Percentiles rank a stretch among this genome's conserved stretches.
Evolutionary conservation across 495 filamentous ascomycete genomes (phyloP).

Genomic region (Neurospora cerealis): DNA sequence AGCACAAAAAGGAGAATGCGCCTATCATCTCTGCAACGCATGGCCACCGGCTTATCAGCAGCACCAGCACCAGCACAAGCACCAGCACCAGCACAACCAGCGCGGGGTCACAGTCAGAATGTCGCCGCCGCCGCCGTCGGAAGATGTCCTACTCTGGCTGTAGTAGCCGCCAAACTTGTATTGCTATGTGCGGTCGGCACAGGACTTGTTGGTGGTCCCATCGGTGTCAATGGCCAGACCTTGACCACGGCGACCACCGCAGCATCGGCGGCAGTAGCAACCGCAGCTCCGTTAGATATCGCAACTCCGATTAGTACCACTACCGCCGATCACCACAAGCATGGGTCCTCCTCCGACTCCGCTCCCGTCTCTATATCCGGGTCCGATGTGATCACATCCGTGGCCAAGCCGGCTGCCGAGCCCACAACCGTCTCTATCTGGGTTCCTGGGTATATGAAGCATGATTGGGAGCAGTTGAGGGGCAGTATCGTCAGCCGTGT

Average conservation of each 20-base stretch:
- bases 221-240: neutral
- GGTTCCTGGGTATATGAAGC: constrained; percentile 20
- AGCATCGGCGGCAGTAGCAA: neutral
- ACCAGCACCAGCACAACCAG: neutral
- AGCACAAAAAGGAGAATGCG: neutral
- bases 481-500: constrained; percentile 30
- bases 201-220: neutral
- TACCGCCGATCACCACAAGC: neutral
- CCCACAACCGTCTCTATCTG: constrained; percentile 25
- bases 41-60: neutral
- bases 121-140: neutral
- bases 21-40: neutral
- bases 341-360: neutral
- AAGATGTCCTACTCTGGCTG: neutral
- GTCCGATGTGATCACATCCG: neutral
- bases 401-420: neutral
- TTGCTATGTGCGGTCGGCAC: neutral
- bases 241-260: neutral
- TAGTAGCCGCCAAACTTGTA: neutral
- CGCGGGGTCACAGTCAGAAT: neutral
- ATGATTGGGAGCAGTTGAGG: constrained; percentile 22
- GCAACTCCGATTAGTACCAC: neutral
- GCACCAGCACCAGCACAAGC: neutral
- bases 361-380: neutral
- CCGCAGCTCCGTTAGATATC: neutral